These are phyloP conservation scores for Annulohypoxylon moriforme DNA, from an alignment of 495 filamentous ascomycete genomes.

Conservation along the genomic window DNA sequence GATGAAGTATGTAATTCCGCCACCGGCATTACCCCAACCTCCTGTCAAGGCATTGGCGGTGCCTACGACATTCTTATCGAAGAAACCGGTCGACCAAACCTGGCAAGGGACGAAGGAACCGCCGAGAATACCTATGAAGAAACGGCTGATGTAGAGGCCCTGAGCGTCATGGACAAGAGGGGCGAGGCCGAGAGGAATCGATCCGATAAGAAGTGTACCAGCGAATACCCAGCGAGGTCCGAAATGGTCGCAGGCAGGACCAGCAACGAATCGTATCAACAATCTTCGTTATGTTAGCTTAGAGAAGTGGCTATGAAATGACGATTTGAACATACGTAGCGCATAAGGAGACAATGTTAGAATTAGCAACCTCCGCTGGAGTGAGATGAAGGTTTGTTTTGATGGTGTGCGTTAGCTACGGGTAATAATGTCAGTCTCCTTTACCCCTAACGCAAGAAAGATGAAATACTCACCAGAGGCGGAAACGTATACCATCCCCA, in stretches of 20 bases:
- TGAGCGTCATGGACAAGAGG: conserved; percentile 76
- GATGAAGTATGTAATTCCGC: conserved; percentile 88
- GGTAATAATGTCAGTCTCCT: background rate
- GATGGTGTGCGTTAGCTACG: conserved; percentile 78
- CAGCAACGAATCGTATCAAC: conserved; percentile 82
- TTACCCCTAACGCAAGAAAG: background rate
- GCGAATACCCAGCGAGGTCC: conserved; percentile 87
- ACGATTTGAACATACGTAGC: conserved; percentile 74
- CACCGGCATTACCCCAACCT: conserved; percentile 90
- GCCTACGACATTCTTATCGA: conserved; percentile 94
- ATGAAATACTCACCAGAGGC: conserved; percentile 70
- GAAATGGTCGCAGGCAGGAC: conserved; percentile 85
- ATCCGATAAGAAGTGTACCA: conserved; percentile 75
- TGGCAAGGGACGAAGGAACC: conserved; percentile 94
- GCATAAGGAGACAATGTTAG: conserved; percentile 86
- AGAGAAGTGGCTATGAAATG: background rate
- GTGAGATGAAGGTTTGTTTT: conserved; percentile 79
- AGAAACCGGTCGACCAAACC: conserved; percentile 95
- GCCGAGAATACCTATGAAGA: conserved; percentile 94
- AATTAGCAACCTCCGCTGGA: conserved; percentile 81
- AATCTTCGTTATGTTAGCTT: conserved; percentile 61
- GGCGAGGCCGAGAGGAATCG: conserved; percentile 85
- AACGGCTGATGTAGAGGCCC: conserved; percentile 81
- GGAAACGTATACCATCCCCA: conserved; percentile 92
- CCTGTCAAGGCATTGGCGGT: conserved; percentile 88